Evolutionary conservation across 163 green algal genomes (phyloP), one percentile per base, ranked within the genome.

Genomic region (Scenedesmus sp.): DNA sequence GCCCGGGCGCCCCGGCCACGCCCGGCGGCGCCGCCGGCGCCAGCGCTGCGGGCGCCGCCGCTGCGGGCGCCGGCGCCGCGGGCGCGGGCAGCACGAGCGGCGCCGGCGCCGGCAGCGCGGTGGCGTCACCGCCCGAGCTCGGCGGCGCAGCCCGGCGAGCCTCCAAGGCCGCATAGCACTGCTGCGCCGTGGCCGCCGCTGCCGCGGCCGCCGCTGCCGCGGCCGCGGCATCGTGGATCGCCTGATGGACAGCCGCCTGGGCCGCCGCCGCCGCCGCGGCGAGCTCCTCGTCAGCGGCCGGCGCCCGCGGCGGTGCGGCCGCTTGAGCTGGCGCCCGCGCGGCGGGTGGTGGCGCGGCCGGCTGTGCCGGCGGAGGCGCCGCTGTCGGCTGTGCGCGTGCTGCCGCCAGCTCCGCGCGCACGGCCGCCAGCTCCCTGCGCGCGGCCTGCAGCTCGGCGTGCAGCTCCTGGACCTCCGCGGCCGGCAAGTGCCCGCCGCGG

Each of bases 191-290:
- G 31, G 64, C 64, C 36, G 64, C 64, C 20, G 64, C 64, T 1
- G 64, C 64, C 14, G 64, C 64, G 1, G 64, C 64, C 4, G 64
- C 64, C 26, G 64, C 64, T 34, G 64, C 64, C 6, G 64, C 64
- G 47, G 64, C 53, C 60, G 64, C 64, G 47, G 64, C 64, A 50
- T 74, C 64, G 47, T 74, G 36, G 4, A 74, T 74, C 4, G 64
- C 64, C 53, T 74, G 44, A 17, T 74, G 64, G 14, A 74, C 64
- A 24, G 64, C 64, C 36, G 44, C 45, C 24, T 74, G 64, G 13
- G 64, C 64, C 24, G 64, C 64, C 33, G 64, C 64, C 22, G 64
- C 64, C 45, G 64, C 64, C 28, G 45, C 64, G n/a, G 34, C 64
- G 17, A 56, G 14, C 14, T 74, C 64, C 47, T n/a, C n/a, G 45